Evolutionary conservation across 2,329 filamentous ascomycete genomes (phyloP).

Genomic region (Macroventuria anomochaeta): DNA sequence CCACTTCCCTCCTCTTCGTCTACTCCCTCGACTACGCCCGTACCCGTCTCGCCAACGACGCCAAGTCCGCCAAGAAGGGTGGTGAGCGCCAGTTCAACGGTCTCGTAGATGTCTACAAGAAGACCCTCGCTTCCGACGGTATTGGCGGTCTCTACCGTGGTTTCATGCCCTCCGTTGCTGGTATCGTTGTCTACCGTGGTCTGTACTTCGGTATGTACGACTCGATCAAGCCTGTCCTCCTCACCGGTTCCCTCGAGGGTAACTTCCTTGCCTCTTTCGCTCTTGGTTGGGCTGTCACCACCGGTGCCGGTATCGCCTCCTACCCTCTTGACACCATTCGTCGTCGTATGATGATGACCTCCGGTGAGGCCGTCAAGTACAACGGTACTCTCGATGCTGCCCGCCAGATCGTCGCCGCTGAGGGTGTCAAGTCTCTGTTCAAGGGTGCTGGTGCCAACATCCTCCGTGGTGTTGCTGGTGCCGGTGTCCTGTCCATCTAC

Average conservation of each 20-base stretch:
- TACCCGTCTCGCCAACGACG: slow-evolving; percentile 99
- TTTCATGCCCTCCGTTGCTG: slow-evolving; percentile 98
- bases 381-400: slow-evolving; percentile 93
- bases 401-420: slow-evolving; percentile 91
- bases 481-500: slow-evolving; percentile 99
- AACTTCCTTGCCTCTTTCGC: slow-evolving; percentile 99
- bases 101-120: slow-evolving; percentile 99
- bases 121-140: slow-evolving; percentile 99
- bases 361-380: slow-evolving; percentile 98
- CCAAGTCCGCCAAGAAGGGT: slow-evolving; percentile 96
- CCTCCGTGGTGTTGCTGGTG: slow-evolving; percentile 99
- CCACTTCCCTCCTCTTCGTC: slow-evolving; percentile 99
- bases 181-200: slow-evolving; percentile 99
- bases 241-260: slow-evolving; percentile 88
- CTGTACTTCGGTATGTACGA: slow-evolving; percentile 99
- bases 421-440: slow-evolving; percentile 99
- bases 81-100: slow-evolving; percentile 99
- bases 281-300: slow-evolving; percentile 99
- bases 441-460: slow-evolving; percentile 99
- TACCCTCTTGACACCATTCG: slow-evolving; percentile 99
- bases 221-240: slow-evolving; percentile 98
- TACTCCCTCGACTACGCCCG: slow-evolving; percentile 99
- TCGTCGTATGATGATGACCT: slow-evolving; percentile 99
- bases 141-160: slow-evolving; percentile 99
- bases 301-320: slow-evolving; percentile 99